Evolutionary conservation across 768 basidiomycete species (phyloP), one percentile per base, ranked within the genome.

Genomic region (Pleurotus sapidus): DNA sequence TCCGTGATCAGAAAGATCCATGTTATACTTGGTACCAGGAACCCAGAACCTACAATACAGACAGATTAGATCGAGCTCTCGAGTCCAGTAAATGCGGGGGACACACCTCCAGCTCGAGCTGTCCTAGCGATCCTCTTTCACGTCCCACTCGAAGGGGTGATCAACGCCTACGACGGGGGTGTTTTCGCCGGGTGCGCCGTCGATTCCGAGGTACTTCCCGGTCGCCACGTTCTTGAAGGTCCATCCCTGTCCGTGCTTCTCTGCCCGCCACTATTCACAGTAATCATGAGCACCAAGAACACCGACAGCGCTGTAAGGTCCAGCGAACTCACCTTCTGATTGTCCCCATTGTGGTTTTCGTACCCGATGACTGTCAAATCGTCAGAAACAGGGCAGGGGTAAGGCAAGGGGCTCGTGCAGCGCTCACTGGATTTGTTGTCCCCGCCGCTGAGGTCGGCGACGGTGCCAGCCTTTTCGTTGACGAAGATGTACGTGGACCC

Each of bases 1-100:
- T 12, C 81, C 81, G 49, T 79, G 63, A 56, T 79, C 70, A 4
- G 71, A 69, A 5, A 82, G 61, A 56, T 82, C 80, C 37, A 76
- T 57, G 56, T 70, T 74, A 68, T 3, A 20, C 15, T 43, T n/a
- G 5, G 42, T 43, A 5, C 42, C 15, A 6, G 42, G 42, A 14
- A 43, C 42, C n/a, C 20, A 43, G 42, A 43, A n/a, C 42, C 42
- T 43, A 14, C 27, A 30, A 9, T 9, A 3, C 30, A 30, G 8
- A 9, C 8, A 30, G 30, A 11, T 30, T 2, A 9, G 30, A 30
- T 30, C 9, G 30, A 30, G 30, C 11, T 30, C 30, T 11, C 11
- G 11, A 3, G 30, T 11, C 8, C 11, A 9, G 2, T 0, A 9
- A 30, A 7, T 3, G 30, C 1, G 6, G 30, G 30, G 30, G 7